phyloP scores from a whole-genome alignment of 106 monocot species.

The Allium cepa region DNA sequence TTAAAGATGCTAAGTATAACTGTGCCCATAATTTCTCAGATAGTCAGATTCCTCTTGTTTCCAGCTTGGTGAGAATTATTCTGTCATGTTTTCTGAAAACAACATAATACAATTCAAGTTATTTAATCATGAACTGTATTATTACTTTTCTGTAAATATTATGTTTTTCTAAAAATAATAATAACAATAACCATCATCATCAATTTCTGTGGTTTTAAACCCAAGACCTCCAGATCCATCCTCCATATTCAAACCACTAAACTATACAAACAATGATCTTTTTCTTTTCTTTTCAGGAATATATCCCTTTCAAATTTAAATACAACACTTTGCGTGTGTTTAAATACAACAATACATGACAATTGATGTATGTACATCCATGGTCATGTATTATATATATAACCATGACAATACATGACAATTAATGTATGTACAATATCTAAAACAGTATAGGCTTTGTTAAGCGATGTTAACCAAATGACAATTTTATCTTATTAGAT shows the following conservation, averaged over 20 bases:
- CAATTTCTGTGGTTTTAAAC: neutral
- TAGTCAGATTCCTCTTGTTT: conserved; percentile 6
- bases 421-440: neutral
- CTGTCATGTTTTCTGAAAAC: no score
- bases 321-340: neutral
- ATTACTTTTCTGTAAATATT: neutral
- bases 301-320: no score
- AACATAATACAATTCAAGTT: no score
- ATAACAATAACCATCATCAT: neutral
- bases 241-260: neutral
- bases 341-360: no score
- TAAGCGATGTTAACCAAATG: no score
- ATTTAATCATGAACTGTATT: no score
- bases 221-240: neutral
- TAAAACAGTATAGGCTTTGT: neutral
- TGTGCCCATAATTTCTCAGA: neutral
- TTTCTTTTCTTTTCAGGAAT: no score
- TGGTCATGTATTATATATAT: no score
- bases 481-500: no score
- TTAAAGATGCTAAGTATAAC: neutral
- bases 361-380: no score
- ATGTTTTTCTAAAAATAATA: neutral
- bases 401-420: neutral
- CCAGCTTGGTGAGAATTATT: neutral
- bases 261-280: neutral